phyloP scores from a whole-genome alignment of 106 monocot species.

The Allium fistulosum region DNA sequence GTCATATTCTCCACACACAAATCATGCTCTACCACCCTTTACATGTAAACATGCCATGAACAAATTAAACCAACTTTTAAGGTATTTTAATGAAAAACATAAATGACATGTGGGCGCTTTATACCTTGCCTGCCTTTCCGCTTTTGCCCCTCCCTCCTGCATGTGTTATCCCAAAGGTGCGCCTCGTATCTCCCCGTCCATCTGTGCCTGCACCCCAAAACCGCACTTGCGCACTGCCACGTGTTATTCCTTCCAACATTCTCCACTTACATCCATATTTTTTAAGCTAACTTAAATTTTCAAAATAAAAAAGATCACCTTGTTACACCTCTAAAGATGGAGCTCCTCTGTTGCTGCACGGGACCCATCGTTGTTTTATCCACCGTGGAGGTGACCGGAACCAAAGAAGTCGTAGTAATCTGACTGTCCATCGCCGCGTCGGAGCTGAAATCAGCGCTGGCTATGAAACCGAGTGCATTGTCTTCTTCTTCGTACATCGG shows the following conservation, averaged over 20 bases:
- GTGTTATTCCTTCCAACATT: neutral
- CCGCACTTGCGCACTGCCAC: constrained; percentile 5
- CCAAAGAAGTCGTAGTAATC: neutral
- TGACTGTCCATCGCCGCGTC: neutral
- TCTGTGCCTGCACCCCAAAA: constrained; percentile 48
- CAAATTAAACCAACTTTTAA: too few relatives aligned
- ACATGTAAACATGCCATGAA: neutral
- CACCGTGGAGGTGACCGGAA: neutral
- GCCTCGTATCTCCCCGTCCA: constrained; percentile 95
- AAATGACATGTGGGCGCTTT: neutral
- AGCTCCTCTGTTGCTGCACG: constrained; percentile 1
- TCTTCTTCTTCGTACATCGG: neutral
- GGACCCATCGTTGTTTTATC: neutral
- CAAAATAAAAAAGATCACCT: neutral
- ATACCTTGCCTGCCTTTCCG: constrained; percentile 85
- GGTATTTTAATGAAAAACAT: too few relatives aligned
- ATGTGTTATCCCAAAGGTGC: constrained; percentile 93
- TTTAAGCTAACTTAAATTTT: neutral
- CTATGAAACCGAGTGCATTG: constrained; percentile 1
- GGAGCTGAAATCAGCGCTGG: neutral
- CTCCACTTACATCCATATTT: neutral
- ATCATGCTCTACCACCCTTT: neutral
- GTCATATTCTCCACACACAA: neutral
- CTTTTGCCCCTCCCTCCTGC: constrained; percentile 66
- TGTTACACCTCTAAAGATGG: constrained; percentile 3